Evolutionary conservation across 2,329 filamentous ascomycete species (phyloP), one percentile per base, ranked within the genome.

Genomic region (Huntiella moniliformis): DNA sequence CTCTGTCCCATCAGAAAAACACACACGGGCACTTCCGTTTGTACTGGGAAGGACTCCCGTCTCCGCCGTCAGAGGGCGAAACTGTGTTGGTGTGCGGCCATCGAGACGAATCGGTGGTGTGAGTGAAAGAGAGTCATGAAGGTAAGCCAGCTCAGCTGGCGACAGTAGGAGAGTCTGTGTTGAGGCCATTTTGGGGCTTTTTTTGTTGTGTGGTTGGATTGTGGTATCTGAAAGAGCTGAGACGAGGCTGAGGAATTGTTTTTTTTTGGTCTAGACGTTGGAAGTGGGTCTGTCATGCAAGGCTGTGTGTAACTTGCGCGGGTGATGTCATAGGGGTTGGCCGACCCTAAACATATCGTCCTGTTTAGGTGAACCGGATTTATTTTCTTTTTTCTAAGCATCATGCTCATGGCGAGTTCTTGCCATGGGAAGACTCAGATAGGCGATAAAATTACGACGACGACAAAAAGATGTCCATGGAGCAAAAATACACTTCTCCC

Each of bases 91-190:
- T 13, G 74, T 65, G 56, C 87, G 83, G 52, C 81, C 82, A 61
- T 98, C 91, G 16, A 88, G 83, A 17, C 91, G 86, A 59, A 96
- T 81, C 15, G 91, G 86, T 8, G 86, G 86, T 38, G 64, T 65
- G 50, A 87, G 79, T 5, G 77, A 73, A 57, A 98, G 84, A 4
- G 88, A 87, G 52, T 74, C 77, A 69, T 93, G 85, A 44, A 96
- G 77, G 67, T 95, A 98, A 55, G 87, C 86, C 56, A 98, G 82
- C 67, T 98, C 91, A 57, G 91, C 86, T 41, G 91, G 88, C 45
- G 87, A 95, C 62, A 96, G 79, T 55, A 85, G 78, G 56, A 77
- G 74, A 63, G 76, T 74, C 56, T 77, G 74, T 54, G 75, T 72
- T 10, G 50, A 48, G 36, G 79, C 68, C 74, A 84, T 81, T 52